Evolutionary conservation across 1,139 yeast species (phyloP).

Genomic region (Sugiyamaella pinicola): DNA sequence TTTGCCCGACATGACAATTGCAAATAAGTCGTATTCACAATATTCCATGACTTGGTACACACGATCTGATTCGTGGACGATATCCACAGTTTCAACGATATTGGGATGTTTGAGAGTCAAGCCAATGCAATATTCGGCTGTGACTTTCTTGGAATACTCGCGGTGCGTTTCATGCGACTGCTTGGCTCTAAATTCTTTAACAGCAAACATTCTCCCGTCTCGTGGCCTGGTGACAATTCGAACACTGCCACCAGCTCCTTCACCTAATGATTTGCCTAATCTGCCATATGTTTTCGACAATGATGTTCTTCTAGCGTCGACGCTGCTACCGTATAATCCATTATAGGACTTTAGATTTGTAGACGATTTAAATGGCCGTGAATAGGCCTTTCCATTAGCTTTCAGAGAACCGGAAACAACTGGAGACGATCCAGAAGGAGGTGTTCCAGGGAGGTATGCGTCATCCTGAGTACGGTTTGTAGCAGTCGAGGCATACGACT

Average conservation of each 20-base stretch:
- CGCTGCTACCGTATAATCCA: slow-evolving; percentile 20
- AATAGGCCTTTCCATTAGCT: slow-evolving; percentile 18
- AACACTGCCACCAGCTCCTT: slow-evolving; percentile 96
- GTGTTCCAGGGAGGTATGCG: slow-evolving; percentile 16
- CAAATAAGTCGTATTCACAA: slow-evolving; percentile 89
- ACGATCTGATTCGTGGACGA: slow-evolving; percentile 84
- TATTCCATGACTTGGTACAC: slow-evolving; percentile 94
- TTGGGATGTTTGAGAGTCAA: slow-evolving; percentile 88
- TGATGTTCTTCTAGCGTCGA: slow-evolving; percentile 41
- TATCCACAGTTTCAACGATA: slow-evolving; percentile 87
- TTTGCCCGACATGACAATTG: slow-evolving; percentile 92
- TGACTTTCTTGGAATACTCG: slow-evolving; percentile 90
- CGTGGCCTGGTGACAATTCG: slow-evolving; percentile 66
- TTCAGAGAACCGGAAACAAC: slow-evolving; percentile 21
- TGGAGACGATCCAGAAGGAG: slow-evolving; percentile 23
- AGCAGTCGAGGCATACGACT: slow-evolving; percentile 19
- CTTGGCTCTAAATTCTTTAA: slow-evolving; percentile 83
- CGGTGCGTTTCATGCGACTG: slow-evolving; percentile 75
- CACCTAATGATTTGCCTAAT: slow-evolving; percentile 85
- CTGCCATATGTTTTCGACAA: slow-evolving; percentile 75
- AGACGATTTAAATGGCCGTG: slow-evolving; percentile 27
- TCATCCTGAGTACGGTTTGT: slow-evolving; percentile 18
- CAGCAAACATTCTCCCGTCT: slow-evolving; percentile 81
- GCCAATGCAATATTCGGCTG: slow-evolving; percentile 95
- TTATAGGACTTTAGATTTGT: slow-evolving; percentile 25